Conservation (phyloP, 1,284 basidiomycete genomes). For the Marasmius tenuissimus region DNA sequence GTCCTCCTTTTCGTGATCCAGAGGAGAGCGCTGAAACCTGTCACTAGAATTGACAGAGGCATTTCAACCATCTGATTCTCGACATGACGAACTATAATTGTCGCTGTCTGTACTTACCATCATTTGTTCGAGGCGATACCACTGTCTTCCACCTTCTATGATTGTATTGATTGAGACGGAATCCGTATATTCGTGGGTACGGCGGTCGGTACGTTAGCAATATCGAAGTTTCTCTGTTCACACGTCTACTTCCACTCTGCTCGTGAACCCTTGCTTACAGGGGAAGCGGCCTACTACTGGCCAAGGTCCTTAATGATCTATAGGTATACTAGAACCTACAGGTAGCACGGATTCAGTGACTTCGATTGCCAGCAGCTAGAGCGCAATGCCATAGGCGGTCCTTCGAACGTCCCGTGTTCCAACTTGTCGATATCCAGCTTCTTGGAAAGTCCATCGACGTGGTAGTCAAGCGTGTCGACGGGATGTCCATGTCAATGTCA, state of each 20-base stretch:
- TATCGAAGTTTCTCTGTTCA: background rate
- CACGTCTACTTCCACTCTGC: background rate
- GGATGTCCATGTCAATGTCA: background rate
- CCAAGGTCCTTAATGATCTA: too few relatives aligned
- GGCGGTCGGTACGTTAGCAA: background rate
- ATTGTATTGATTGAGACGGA: background rate
- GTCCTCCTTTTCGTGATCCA: background rate
- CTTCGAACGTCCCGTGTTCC: background rate
- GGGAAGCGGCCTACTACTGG: background rate
- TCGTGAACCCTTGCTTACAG: background rate
- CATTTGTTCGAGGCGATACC: constrained; percentile 1
- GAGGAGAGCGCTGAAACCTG: constrained; percentile 5
- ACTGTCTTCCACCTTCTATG: background rate
- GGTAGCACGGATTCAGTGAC: too few relatives aligned
- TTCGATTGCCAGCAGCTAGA: too few relatives aligned
- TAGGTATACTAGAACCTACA: too few relatives aligned
- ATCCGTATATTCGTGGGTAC: background rate
- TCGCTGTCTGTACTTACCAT: background rate
- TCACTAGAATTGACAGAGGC: constrained; percentile 53
- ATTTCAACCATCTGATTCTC: constrained; percentile 44
- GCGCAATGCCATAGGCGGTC: background rate
- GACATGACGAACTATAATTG: constrained; percentile 55
- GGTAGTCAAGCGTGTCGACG: background rate
- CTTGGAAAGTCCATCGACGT: background rate
- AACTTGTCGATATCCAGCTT: background rate